phyloP scores from a whole-genome alignment of 208 protist species.

The Leishmania braziliensis region DNA sequence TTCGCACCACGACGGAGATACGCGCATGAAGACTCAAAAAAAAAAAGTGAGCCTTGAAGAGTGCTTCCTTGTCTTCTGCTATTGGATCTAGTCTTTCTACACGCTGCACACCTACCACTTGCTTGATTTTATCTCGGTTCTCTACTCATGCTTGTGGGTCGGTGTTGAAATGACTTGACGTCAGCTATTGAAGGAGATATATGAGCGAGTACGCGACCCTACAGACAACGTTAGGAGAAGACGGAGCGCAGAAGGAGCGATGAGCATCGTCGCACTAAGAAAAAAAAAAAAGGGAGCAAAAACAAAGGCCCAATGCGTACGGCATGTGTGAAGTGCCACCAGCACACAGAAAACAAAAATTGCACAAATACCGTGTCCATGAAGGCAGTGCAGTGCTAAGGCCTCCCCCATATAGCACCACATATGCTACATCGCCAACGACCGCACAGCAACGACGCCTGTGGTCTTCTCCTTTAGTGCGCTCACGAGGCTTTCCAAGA shows the following conservation, averaged over 20 bases:
- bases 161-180: not conserved
- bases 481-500: not conserved
- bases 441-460: not conserved
- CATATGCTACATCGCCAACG: not conserved
- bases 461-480: not conserved
- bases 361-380: not conserved
- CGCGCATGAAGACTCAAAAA: not conserved
- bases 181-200: not conserved
- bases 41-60: not conserved
- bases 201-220: not conserved
- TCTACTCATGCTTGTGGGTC: not conserved
- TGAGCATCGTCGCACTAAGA: not conserved
- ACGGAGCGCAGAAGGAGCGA: constrained; percentile 15
- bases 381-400: not conserved
- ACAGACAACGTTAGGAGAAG: not conserved
- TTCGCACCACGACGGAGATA: not conserved
- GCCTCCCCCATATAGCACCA: not conserved
- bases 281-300: not conserved
- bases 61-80: not conserved
- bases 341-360: not conserved
- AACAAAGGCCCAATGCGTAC: not conserved
- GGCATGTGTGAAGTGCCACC: not conserved
- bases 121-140: not conserved
- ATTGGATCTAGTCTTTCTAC: not conserved
- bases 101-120: not conserved